A percentile compares a stretch with the other conserved stretches of the same genome.
Evolutionary conservation across 495 filamentous ascomycete species (phyloP).

Genomic region (Penicillium ochrochloron): DNA sequence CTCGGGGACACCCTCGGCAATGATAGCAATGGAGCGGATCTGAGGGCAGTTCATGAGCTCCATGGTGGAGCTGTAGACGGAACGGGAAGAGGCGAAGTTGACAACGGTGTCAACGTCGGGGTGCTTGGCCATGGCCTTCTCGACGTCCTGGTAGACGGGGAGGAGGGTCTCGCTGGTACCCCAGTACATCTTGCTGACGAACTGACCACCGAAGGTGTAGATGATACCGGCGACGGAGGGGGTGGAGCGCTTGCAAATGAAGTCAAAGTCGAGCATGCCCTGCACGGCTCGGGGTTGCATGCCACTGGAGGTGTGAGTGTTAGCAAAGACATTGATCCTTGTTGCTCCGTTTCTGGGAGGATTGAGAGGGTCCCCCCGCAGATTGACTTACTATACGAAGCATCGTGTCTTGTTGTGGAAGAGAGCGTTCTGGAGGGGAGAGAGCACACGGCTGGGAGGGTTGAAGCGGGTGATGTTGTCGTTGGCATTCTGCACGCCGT

Average conservation of each 20-base stretch:
- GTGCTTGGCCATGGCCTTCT: slow-evolving; percentile 97
- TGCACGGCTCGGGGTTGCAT: slow-evolving; percentile 97
- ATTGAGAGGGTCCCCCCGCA: background rate
- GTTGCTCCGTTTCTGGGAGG: background rate
- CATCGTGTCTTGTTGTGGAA: slow-evolving; percentile 99
- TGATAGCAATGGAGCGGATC: slow-evolving; percentile 97
- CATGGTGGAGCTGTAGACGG: slow-evolving; percentile 97
- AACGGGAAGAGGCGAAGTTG: slow-evolving; percentile 98
- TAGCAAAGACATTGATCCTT: background rate
- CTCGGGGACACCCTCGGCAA: slow-evolving; percentile 98
- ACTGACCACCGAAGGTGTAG: slow-evolving; percentile 99
- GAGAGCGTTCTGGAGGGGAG: slow-evolving; percentile 84
- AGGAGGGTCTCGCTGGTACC: slow-evolving; percentile 98
- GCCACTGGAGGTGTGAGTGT: slow-evolving; percentile 56
- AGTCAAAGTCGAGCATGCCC: slow-evolving; percentile 99
- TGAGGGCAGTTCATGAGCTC: slow-evolving; percentile 97
- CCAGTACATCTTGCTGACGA: slow-evolving; percentile 99
- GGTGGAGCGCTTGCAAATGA: slow-evolving; percentile 98
- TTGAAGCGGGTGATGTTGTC: slow-evolving; percentile 98
- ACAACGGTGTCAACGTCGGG: slow-evolving; percentile 95
- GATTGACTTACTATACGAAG: slow-evolving; percentile 83
- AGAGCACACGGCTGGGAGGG: slow-evolving; percentile 88
- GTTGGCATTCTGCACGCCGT: slow-evolving; percentile 71
- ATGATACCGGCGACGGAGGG: slow-evolving; percentile 99
- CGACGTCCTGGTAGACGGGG: slow-evolving; percentile 93